A percentile compares a stretch with the other conserved stretches of the same genome.
phyloP scores from a whole-genome alignment of 2,329 filamentous ascomycete genomes.

The Alternaria gansuensis region DNA sequence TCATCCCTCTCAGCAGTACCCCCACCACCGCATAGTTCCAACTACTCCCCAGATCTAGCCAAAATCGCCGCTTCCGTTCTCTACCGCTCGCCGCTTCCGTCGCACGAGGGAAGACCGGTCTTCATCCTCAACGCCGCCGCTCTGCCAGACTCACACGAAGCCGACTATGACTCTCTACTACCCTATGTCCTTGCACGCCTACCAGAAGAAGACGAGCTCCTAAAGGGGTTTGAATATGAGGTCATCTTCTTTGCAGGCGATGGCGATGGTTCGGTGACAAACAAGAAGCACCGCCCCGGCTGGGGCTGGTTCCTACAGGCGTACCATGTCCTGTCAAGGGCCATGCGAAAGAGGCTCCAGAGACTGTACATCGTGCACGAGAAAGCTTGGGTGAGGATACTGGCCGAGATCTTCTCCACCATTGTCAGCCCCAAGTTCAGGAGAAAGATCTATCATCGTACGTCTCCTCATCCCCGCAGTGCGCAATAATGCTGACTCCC shows the following conservation, averaged over 20 bases:
- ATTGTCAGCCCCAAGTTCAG: constrained; percentile 66
- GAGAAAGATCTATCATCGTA: constrained; percentile 65
- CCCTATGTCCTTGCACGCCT: constrained; percentile 65
- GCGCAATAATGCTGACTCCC: constrained; percentile 21
- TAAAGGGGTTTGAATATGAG: constrained; percentile 64
- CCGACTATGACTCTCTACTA: constrained; percentile 64
- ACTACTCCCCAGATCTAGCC: constrained; percentile 60
- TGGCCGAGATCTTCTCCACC: constrained; percentile 65
- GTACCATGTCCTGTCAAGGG: constrained; percentile 64
- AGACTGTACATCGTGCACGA: constrained; percentile 67
- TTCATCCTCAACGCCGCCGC: constrained; percentile 66
- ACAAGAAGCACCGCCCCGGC: constrained; percentile 60
- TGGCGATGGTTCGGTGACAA: constrained; percentile 55
- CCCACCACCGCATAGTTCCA: constrained; percentile 56
- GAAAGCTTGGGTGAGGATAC: constrained; percentile 64
- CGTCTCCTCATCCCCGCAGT: constrained; percentile 21
- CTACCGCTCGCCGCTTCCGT: constrained; percentile 63
- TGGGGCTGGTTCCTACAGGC: constrained; percentile 67
- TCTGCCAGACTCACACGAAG: constrained; percentile 63
- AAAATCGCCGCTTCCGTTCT: constrained; percentile 62
- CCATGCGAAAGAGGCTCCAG: constrained; percentile 64
- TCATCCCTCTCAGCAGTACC: constrained; percentile 60
- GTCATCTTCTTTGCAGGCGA: constrained; percentile 67
- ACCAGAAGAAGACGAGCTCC: constrained; percentile 64
- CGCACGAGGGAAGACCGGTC: constrained; percentile 59